Evolutionary conservation across 768 basidiomycete species (phyloP), one percentile per base, ranked within the genome.

Genomic region (Pleurotus tuoliensis): DNA sequence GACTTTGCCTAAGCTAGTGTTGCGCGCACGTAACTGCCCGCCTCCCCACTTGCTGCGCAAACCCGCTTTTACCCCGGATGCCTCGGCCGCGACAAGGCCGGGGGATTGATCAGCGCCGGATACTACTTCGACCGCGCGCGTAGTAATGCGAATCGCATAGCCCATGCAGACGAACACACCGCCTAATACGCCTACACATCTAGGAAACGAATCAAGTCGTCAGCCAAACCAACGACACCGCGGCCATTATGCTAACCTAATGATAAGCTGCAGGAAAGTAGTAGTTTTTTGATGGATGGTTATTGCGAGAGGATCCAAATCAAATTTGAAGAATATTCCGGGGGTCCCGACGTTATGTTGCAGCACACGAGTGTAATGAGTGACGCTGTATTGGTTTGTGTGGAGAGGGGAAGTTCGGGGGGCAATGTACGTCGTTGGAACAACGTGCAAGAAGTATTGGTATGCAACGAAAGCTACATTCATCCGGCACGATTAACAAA

Each of bases 271-370:
- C 3, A 87, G 64, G 50, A 99, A 73, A 1, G 83, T 77, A 0
- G 89, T 93, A 16, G 96, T 98, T 15, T 94, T 84, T 71, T 98
- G 94, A 64, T 90, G 82, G 54, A 98, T 84, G 0, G 84, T 88
- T 58, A 98, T 78, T 20, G 82, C 77, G 72, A 98, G 81, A 0
- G 95, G 94, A 66, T 99, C 96, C 38, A 98, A 73, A 57, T 99
- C 95, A 68, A 93, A 98, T 71, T 98, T 97, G 87, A 98, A 97
- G 78, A 96, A 98, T 67, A 98, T 96, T 13, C 92, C 95, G 0
- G 96, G 96, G 0, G 92, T 87, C 5, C 90, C 92, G 13, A 76
- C 73, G 60, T 90, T 83, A 66, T 92, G 89, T 16, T 83, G 74
- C 2, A 97, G 74, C 15, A 82, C 78, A 27, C 91, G 84, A 1